These are phyloP conservation scores for Lipomyces japonicus DNA, from an alignment of 805 yeast genomes.

Conservation along the genomic window DNA sequence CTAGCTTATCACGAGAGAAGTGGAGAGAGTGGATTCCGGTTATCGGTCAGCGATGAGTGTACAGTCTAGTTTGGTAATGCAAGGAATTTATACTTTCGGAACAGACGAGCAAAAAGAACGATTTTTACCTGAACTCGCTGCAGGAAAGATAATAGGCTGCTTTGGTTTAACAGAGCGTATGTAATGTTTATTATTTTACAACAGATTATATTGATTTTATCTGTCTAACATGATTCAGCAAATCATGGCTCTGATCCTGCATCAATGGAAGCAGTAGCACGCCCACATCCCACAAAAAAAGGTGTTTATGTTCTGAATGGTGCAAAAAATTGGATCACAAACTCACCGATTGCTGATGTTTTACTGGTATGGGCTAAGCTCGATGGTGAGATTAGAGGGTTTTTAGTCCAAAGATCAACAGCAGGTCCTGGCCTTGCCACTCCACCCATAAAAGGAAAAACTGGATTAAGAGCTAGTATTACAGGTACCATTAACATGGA, in stretches of 20 bases:
- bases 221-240: constrained; percentile 30
- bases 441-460: constrained; percentile 42
- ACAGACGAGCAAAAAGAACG: constrained; percentile 43
- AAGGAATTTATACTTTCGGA: constrained; percentile 42
- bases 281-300: constrained; percentile 42
- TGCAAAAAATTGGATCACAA: constrained; percentile 46
- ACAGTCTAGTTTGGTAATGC: constrained; percentile 47
- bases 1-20: constrained; percentile 43
- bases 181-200: background rate
- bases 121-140: constrained; percentile 41
- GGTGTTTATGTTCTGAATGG: constrained; percentile 43
- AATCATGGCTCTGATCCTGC: constrained; percentile 61
- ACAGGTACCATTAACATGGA: constrained; percentile 46
- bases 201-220: background rate
- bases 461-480: constrained; percentile 42
- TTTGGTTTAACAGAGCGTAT: constrained; percentile 58
- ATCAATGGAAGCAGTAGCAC: constrained; percentile 54
- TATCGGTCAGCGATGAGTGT: constrained; percentile 45
- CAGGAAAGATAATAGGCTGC: constrained; percentile 51
- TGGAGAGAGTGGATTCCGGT: constrained; percentile 44
- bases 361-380: constrained; percentile 45
- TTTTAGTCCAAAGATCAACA: constrained; percentile 40
- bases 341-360: constrained; percentile 46
- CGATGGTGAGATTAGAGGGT: constrained; percentile 44
- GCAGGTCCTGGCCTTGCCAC: constrained; percentile 38